Percentiles rank a stretch among this genome's conserved stretches.
These are phyloP conservation scores for Venturia asperata DNA, from an alignment of 2,329 filamentous ascomycete genomes.

Conservation along the genomic window DNA sequence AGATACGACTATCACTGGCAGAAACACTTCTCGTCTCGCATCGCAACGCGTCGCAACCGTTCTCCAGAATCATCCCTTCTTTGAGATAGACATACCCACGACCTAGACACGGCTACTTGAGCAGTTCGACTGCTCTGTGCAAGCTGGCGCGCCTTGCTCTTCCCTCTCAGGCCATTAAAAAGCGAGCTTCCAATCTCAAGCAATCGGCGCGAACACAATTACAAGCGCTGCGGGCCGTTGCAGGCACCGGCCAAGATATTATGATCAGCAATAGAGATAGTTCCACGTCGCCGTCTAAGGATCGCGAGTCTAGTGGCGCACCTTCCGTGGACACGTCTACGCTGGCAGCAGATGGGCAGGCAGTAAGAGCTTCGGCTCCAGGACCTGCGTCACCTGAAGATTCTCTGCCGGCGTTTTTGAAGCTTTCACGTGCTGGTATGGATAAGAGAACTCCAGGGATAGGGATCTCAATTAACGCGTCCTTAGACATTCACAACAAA, in stretches of 20 bases:
- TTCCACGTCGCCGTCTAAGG: conserved; percentile 3
- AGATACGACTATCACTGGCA: background rate
- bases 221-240: background rate
- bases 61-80: background rate
- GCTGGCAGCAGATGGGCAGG: background rate
- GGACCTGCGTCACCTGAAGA: background rate
- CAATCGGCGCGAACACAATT: conserved; percentile 10
- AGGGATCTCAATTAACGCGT: conserved; percentile 8
- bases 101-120: background rate
- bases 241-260: background rate
- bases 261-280: background rate
- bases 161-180: background rate
- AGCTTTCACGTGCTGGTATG: conserved; percentile 9
- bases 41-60: background rate
- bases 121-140: background rate
- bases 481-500: conserved; percentile 50
- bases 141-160: conserved; percentile 2
- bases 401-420: conserved; percentile 13
- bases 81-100: background rate
- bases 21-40: background rate
- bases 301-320: background rate
- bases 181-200: background rate
- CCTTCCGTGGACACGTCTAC: background rate
- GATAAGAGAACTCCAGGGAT: background rate
- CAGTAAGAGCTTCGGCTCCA: background rate